These are phyloP conservation scores for Malus asiatica DNA, from an alignment of 306 rosid species.

Conservation along the genomic window DNA sequence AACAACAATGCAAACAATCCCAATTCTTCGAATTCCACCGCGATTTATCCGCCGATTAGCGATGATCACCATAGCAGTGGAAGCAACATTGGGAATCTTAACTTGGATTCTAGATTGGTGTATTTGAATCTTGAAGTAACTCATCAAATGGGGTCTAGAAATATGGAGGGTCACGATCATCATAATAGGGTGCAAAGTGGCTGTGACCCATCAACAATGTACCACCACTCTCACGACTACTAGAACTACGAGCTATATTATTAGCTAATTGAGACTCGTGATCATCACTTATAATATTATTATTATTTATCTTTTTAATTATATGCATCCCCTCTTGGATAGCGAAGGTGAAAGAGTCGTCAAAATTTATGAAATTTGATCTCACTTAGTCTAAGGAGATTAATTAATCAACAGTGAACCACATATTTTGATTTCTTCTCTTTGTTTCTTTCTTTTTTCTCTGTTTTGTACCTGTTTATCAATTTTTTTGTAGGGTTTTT, in stretches of 20 bases:
- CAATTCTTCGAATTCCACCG: conserved; percentile 40
- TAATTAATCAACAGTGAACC: neutral
- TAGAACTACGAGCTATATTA: conserved; percentile 6
- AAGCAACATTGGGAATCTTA: conserved; percentile 44
- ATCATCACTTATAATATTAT: neutral
- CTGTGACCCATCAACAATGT: conserved; percentile 56
- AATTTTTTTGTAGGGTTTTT: conserved; percentile 31
- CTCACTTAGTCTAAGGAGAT: neutral
- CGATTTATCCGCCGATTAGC: conserved; percentile 57
- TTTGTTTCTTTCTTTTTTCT: conserved; percentile 9
- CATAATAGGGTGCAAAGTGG: conserved; percentile 44
- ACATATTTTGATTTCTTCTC: conserved; percentile 12
- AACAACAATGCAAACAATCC: conserved; percentile 27
- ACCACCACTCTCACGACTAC: conserved; percentile 68
- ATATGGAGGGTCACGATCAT: conserved; percentile 2
- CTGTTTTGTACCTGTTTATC: neutral
- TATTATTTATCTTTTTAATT: neutral
- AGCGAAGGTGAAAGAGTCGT: neutral
- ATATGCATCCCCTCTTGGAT: neutral
- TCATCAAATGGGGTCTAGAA: conserved; percentile 39
- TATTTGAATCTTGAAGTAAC: conserved; percentile 82
- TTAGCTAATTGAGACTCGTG: neutral
- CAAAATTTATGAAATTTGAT: conserved; percentile 11
- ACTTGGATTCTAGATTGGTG: conserved; percentile 78
- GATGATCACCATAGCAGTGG: conserved; percentile 50